Conservation (phyloP, 169 alveolate genomes). For the Plasmodium malariae region DNA sequence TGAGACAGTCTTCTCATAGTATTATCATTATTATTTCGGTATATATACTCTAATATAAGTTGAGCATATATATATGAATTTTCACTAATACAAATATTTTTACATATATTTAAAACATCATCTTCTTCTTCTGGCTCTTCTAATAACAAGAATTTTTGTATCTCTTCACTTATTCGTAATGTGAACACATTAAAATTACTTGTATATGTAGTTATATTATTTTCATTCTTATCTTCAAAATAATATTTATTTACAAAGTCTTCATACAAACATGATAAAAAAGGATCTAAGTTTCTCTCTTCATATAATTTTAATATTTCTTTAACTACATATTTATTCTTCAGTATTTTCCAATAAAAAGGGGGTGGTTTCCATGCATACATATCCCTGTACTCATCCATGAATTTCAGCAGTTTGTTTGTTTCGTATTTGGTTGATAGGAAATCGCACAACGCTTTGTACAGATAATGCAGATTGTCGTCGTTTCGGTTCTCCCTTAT, state of each 20-base stretch:
- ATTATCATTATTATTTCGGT: conserved; percentile 90
- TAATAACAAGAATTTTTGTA: conserved; percentile 85
- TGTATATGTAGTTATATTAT: conserved; percentile 83
- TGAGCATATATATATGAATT: conserved; percentile 93
- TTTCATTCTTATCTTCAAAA: conserved; percentile 38
- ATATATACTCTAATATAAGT: conserved; percentile 90
- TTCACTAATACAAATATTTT: conserved; percentile 89
- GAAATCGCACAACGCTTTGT: conserved; percentile 85
- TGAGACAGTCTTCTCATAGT: conserved; percentile 93
- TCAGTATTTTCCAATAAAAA: conserved; percentile 88
- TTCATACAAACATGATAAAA: conserved; percentile 88
- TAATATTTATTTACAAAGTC: conserved; percentile 86
- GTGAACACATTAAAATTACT: conserved; percentile 92
- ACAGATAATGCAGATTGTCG: conserved; percentile 30
- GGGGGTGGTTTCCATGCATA: conserved; percentile 92
- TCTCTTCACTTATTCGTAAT: conserved; percentile 90
- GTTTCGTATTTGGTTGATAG: conserved; percentile 87
- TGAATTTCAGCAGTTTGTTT: conserved; percentile 85
- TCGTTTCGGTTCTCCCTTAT: background rate
- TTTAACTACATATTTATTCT: conserved; percentile 82
- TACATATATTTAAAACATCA: conserved; percentile 78
- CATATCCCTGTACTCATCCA: conserved; percentile 89
- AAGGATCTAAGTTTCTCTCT: conserved; percentile 88
- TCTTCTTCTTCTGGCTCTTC: conserved; percentile 87
- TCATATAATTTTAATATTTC: conserved; percentile 87